Conservation (phyloP, 2,329 filamentous ascomycete genomes). For the Aspergillus pseudoterreus region DNA sequence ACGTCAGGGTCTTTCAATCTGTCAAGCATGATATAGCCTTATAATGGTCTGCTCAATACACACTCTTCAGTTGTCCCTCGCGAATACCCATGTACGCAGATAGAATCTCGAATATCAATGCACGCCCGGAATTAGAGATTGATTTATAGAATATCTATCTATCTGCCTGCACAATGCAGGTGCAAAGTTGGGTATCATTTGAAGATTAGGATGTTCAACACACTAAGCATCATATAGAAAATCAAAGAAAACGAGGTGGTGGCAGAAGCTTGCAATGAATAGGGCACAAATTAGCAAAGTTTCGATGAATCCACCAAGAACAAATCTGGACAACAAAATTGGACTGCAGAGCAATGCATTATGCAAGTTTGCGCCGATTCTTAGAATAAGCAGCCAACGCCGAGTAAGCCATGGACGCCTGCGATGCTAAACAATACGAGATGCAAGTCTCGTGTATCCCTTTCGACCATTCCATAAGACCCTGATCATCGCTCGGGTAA, state of each 20-base stretch:
- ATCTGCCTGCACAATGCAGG: background rate
- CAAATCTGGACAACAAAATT: background rate
- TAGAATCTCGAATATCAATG: no score
- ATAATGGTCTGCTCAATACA: no score
- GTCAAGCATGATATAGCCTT: no score
- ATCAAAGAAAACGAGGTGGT: background rate
- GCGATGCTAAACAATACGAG: slow-evolving; percentile 8
- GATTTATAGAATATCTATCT: no score
- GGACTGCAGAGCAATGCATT: background rate
- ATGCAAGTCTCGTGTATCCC: no score
- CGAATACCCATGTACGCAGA: no score
- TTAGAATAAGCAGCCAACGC: background rate
- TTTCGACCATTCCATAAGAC: no score
- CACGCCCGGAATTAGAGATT: background rate
- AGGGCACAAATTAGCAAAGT: background rate
- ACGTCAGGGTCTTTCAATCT: no score
- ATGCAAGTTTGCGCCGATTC: background rate
- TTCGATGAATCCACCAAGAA: background rate
- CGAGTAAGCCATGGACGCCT: slow-evolving; percentile 11
- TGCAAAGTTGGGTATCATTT: background rate
- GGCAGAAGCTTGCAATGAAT: background rate
- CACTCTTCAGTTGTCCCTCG: no score
- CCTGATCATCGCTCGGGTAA: background rate
- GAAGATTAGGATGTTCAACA: background rate
- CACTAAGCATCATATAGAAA: background rate